phyloP scores from a whole-genome alignment of 2,329 filamentous ascomycete genomes.

The Epichloe typhina region DNA sequence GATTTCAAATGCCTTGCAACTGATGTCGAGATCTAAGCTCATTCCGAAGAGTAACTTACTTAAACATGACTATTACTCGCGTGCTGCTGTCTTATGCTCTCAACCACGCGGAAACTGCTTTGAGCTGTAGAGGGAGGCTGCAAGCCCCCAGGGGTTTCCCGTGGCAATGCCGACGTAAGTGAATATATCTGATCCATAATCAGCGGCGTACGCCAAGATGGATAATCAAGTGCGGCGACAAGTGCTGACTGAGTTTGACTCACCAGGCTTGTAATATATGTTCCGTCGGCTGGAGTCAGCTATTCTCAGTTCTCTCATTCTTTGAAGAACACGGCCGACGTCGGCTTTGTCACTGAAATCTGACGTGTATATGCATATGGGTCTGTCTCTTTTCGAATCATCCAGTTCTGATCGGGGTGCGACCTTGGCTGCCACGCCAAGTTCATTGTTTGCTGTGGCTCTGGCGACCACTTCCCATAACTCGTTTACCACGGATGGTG shows the following conservation, averaged over 20 bases:
- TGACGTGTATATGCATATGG: conserved; percentile 68
- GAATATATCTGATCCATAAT: conserved; percentile 41
- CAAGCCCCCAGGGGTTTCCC: conserved; percentile 50
- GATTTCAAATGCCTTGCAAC: not conserved
- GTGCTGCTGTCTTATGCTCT: not conserved
- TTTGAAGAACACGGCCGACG: conserved; percentile 51
- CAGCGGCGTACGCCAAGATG: not conserved
- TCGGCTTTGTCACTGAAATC: conserved; percentile 60
- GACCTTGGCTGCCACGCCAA: conserved; percentile 65
- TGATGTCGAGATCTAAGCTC: not conserved
- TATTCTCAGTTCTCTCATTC: conserved; percentile 49
- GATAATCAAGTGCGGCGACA: not conserved
- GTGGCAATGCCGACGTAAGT: conserved; percentile 50
- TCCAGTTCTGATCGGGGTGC: conserved; percentile 36
- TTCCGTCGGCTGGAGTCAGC: conserved; percentile 31
- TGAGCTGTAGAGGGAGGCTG: conserved; percentile 43
- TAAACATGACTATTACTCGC: not conserved
- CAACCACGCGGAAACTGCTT: conserved; percentile 3
- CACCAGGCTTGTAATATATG: conserved; percentile 70
- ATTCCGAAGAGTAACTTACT: not conserved
- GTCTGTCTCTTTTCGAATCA: conserved; percentile 29
- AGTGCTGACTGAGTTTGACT: conserved; percentile 15
- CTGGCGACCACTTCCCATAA: conserved; percentile 54
- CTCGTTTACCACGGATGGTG: conserved; percentile 38
- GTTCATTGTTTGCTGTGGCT: conserved; percentile 52